Evolutionary conservation across 2,329 filamentous ascomycete species (phyloP).

Genomic region (Parastagonospora avenae): DNA sequence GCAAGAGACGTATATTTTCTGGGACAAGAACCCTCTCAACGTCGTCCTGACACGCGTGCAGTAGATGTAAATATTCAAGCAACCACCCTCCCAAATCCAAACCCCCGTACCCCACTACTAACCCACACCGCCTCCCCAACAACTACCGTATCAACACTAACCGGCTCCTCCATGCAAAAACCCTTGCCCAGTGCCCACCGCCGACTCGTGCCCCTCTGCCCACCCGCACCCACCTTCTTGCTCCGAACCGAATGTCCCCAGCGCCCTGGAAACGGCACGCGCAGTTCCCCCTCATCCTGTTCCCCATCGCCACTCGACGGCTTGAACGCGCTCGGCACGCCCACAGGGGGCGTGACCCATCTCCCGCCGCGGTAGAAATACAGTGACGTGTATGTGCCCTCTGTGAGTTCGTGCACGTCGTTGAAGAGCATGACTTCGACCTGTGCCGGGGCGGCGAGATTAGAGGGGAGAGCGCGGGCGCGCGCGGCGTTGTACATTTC

Average conservation of each 20-base stretch:
- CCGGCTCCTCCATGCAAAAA: constrained; percentile 68
- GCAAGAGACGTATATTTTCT: constrained; percentile 29
- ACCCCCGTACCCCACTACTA: constrained; percentile 86
- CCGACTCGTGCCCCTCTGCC: constrained; percentile 81
- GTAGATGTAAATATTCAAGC: constrained; percentile 13
- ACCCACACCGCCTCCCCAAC: constrained; percentile 84
- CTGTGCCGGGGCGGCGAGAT: constrained; percentile 23
- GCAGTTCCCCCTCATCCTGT: constrained; percentile 41
- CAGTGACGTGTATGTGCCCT: constrained; percentile 80
- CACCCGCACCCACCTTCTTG: constrained; percentile 68
- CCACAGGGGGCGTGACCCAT: constrained; percentile 78
- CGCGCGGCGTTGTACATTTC: constrained; percentile 74
- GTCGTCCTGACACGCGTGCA: constrained; percentile 4
- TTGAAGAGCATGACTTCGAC: constrained; percentile 81
- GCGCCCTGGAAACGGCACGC: constrained; percentile 43
- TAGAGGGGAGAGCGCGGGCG: constrained; percentile 60
- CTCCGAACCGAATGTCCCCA: constrained; percentile 47
- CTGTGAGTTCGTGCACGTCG: constrained; percentile 71
- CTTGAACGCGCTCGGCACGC: constrained; percentile 36
- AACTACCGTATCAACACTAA: constrained; percentile 64
- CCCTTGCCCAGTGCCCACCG: constrained; percentile 77
- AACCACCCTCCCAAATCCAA: constrained; percentile 52
- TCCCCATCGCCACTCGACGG: constrained; percentile 17
- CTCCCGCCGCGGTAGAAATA: constrained; percentile 75
- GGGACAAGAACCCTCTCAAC: constrained; percentile 22